A percentile compares a stretch with the other conserved stretches of the same genome.
Conservation (phyloP, 495 filamentous ascomycete genomes). For the Geopyxis carbonaria region DNA sequence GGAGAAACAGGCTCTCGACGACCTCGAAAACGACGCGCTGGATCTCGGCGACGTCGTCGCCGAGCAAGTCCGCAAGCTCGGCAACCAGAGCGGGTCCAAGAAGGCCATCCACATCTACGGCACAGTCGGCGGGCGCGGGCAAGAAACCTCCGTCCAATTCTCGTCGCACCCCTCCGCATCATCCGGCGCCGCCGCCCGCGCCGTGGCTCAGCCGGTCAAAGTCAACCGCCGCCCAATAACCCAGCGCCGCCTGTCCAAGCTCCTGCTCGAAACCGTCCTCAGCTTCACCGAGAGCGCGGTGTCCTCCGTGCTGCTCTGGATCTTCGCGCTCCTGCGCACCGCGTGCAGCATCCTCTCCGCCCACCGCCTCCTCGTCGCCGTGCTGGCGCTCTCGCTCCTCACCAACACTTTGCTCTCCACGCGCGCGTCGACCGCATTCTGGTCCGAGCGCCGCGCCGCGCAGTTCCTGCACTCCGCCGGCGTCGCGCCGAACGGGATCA, state of each 20-base stretch:
- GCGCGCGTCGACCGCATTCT: constrained; percentile 55
- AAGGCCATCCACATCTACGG: constrained; percentile 86
- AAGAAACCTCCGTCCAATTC: no score
- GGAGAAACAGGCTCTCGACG: constrained; percentile 60
- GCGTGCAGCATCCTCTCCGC: constrained; percentile 53
- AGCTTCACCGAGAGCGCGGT: constrained; percentile 54
- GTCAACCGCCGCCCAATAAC: constrained; percentile 36
- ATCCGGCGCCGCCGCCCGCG: constrained; percentile 21
- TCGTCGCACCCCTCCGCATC: constrained; percentile 19
- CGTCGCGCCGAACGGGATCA: constrained; percentile 55
- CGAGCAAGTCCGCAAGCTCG: constrained; percentile 71
- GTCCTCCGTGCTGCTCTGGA: constrained; percentile 56
- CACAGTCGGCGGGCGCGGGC: constrained; percentile 40
- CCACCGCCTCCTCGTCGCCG: constrained; percentile 51
- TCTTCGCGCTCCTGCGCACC: constrained; percentile 43
- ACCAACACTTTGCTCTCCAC: constrained; percentile 57
- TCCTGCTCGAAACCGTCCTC: constrained; percentile 51
- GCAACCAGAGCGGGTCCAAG: constrained; percentile 67
- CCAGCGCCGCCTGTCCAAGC: constrained; percentile 46
- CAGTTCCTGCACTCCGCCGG: constrained; percentile 67
- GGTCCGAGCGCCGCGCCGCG: constrained; percentile 61
- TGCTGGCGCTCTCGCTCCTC: constrained; percentile 48
- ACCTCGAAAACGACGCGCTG: constrained; percentile 64
- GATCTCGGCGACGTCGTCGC: constrained; percentile 72
- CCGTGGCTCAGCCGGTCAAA: constrained; percentile 8